Evolutionary conservation across 1,139 yeast species (phyloP).

Genomic region (Debaryomyces udenii): DNA sequence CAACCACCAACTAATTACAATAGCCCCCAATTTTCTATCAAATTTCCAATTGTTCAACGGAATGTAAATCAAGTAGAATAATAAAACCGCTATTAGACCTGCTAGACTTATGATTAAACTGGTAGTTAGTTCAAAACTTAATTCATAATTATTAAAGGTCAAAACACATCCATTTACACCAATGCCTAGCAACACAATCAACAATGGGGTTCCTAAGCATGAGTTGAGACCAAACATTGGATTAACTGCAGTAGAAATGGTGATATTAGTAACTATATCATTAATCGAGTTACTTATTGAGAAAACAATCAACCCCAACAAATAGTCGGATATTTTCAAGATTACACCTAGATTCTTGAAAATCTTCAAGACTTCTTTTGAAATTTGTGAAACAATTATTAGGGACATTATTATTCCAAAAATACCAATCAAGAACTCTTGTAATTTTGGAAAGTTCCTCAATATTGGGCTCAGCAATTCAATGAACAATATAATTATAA

Average conservation of each 20-base stretch:
- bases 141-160: slow-evolving; percentile 18
- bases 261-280: slow-evolving; percentile 45
- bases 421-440: slow-evolving; percentile 16
- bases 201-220: slow-evolving; percentile 46
- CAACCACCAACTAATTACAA: slow-evolving; percentile 27
- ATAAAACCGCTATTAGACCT: slow-evolving; percentile 29
- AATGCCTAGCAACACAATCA: slow-evolving; percentile 41
- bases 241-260: slow-evolving; percentile 36
- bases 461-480: neutral
- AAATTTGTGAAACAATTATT: slow-evolving; percentile 32
- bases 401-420: slow-evolving; percentile 33
- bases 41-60: slow-evolving; percentile 40
- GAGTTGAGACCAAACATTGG: slow-evolving; percentile 45
- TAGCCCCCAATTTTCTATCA: slow-evolving; percentile 33
- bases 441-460: neutral
- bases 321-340: slow-evolving; percentile 40
- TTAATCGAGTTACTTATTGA: slow-evolving; percentile 44
- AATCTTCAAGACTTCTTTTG: slow-evolving; percentile 30
- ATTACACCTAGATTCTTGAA: slow-evolving; percentile 44
- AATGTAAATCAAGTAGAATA: slow-evolving; percentile 30
- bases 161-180: slow-evolving; percentile 39
- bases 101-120: slow-evolving; percentile 31
- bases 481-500: slow-evolving; percentile 7
- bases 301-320: slow-evolving; percentile 44
- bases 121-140: slow-evolving; percentile 27